Conservation (phyloP, 2,329 filamentous ascomycete species). For the Aspergillus calidoustus region DNA sequence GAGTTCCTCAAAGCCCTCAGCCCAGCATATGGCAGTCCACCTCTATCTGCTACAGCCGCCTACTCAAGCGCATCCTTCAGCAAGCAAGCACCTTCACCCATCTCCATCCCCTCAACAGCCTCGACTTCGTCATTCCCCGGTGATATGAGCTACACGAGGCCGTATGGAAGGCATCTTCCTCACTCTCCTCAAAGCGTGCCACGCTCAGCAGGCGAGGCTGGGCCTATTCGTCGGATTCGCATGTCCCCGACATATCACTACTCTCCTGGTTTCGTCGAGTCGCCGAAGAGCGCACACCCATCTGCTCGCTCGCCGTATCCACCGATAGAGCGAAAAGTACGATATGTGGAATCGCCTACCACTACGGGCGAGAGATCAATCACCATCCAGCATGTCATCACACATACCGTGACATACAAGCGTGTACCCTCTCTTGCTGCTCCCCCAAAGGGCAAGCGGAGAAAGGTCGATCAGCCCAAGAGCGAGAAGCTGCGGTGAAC, state of each 20-base stretch:
- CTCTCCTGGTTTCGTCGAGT: constrained; percentile 15
- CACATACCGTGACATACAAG: constrained; percentile 24
- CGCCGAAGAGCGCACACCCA: constrained; percentile 19
- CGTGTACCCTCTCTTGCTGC: constrained; percentile 22
- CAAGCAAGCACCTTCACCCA: constrained; percentile 20
- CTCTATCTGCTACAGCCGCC: constrained; percentile 7
- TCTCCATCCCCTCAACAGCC: constrained; percentile 21
- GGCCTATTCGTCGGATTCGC: constrained; percentile 15
- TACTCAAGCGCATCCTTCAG: constrained; percentile 15
- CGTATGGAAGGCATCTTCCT: not conserved
- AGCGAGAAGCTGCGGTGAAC: constrained; percentile 1
- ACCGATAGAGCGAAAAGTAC: constrained; percentile 15
- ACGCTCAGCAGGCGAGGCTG: constrained; percentile 12
- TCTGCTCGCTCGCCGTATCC: constrained; percentile 14
- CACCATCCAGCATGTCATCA: constrained; percentile 23
- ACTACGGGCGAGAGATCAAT: constrained; percentile 9
- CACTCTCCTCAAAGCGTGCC: constrained; percentile 9
- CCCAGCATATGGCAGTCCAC: constrained; percentile 19
- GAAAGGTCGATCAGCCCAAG: constrained; percentile 15
- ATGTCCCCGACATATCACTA: constrained; percentile 18
- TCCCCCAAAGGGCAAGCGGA: constrained; percentile 23
- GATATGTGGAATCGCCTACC: constrained; percentile 18
- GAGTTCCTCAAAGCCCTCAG: constrained; percentile 26
- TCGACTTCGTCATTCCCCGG: constrained; percentile 19
- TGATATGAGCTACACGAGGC: not conserved